These are phyloP conservation scores for Fusarium temperatum DNA, from an alignment of 2,329 filamentous ascomycete species.

Conservation along the genomic window DNA sequence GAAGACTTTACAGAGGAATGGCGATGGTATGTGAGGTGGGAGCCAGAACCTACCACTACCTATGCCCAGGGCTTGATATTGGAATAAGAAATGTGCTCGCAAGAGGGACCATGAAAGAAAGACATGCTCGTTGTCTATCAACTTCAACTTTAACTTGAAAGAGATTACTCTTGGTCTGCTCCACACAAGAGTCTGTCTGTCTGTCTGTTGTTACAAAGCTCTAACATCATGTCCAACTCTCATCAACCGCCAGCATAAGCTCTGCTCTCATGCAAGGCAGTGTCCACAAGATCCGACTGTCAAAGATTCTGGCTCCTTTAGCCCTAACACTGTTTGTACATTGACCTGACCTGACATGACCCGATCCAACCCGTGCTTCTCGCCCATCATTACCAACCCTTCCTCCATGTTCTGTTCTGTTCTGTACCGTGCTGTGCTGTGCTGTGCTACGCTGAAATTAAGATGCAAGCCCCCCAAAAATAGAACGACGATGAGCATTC, in stretches of 20 bases:
- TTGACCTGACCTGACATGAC: neutral
- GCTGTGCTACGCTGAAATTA: conserved; percentile 23
- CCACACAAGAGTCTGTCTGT: conserved; percentile 16
- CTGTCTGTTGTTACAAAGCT: conserved; percentile 13
- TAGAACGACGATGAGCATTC: conserved; percentile 12
- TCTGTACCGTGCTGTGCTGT: neutral
- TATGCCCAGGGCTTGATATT: no score
- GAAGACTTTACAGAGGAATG: conserved; percentile 4
- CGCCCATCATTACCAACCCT: conserved; percentile 14
- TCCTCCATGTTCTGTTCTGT: neutral
- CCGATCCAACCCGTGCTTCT: conserved; percentile 2
- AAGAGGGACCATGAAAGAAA: neutral
- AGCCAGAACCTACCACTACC: neutral
- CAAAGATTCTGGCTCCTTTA: neutral
- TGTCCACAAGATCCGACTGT: conserved; percentile 9
- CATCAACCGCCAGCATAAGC: conserved; percentile 1
- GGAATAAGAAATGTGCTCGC: neutral
- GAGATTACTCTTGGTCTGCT: conserved; percentile 20
- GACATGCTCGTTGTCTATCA: conserved; percentile 2
- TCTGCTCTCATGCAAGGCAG: conserved; percentile 8
- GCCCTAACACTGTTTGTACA: conserved; percentile 15
- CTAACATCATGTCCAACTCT: conserved; percentile 23
- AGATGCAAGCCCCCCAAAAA: conserved; percentile 31
- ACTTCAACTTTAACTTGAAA: conserved; percentile 9
- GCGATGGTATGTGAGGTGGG: conserved; percentile 27